Conservation (phyloP, 2,329 filamentous ascomycete species). For the Cytospora piceae region DNA sequence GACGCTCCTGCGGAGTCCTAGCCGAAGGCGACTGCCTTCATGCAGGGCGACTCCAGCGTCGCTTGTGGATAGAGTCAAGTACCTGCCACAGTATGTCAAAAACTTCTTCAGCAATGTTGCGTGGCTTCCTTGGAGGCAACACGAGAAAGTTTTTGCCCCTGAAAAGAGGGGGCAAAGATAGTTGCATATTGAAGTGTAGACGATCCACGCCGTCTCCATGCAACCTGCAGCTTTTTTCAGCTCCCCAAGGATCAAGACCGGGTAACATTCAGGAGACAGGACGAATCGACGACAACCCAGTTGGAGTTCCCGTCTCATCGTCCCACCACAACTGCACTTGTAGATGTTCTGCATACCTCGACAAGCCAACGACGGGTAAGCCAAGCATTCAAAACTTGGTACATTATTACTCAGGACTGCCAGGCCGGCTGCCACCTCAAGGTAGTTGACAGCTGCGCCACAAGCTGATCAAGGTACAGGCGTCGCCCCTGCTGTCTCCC, state of each 20-base stretch:
- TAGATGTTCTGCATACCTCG: conserved; percentile 9
- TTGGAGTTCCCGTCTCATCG: conserved; percentile 2
- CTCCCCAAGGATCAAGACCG: conserved; percentile 28
- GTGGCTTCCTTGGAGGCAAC: conserved; percentile 16
- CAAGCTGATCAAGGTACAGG: conserved; percentile 9
- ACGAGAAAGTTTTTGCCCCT: conserved; percentile 27
- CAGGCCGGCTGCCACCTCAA: neutral
- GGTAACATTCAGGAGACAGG: conserved; percentile 11
- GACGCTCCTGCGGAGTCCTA: neutral
- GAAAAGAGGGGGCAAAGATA: conserved; percentile 11
- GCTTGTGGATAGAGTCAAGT: conserved; percentile 6
- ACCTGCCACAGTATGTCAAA: neutral
- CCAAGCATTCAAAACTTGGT: neutral
- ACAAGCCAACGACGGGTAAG: neutral
- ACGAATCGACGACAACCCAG: conserved; percentile 13
- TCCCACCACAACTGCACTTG: conserved; percentile 6
- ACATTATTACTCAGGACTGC: neutral
- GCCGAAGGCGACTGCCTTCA: neutral
- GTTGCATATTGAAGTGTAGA: conserved; percentile 11
- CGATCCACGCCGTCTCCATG: conserved; percentile 29
- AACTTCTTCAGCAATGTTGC: conserved; percentile 23
- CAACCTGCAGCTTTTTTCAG: conserved; percentile 27
- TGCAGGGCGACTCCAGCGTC: neutral
- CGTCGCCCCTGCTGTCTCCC: conserved; percentile 19
- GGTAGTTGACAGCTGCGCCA: neutral